Conservation (phyloP, 139 green algal genomes). For the Microglena sp. region DNA sequence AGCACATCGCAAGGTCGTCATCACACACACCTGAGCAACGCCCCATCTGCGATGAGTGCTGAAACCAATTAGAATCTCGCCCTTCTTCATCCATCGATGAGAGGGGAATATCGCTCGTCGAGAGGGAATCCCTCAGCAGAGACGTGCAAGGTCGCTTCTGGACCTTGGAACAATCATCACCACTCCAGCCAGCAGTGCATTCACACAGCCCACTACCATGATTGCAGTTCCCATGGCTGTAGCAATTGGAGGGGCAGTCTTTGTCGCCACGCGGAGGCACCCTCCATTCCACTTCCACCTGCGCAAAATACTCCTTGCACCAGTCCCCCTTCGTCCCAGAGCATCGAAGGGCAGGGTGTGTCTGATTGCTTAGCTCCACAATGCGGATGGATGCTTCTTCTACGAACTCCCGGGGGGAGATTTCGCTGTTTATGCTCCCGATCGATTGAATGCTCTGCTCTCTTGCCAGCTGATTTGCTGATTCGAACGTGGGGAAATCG, state of each 20-base stretch:
- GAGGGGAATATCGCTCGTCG: background rate
- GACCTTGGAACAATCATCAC: background rate
- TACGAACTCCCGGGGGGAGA: too few species aligned
- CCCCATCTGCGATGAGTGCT: background rate
- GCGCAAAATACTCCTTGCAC: background rate
- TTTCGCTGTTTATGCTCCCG: too few species aligned
- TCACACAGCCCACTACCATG: constrained; percentile 10
- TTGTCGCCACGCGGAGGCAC: background rate
- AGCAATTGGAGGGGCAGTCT: constrained; percentile 10
- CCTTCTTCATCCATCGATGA: constrained; percentile 3
- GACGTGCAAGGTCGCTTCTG: constrained; percentile 7
- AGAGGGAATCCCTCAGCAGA: background rate
- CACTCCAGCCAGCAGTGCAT: constrained; percentile 10
- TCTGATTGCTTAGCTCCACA: too few species aligned
- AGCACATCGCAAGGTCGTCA: constrained; percentile 35
- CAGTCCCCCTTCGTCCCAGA: background rate
- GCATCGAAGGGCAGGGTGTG: too few species aligned
- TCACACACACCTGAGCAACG: constrained; percentile 30
- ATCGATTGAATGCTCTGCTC: too few species aligned
- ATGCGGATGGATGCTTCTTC: too few species aligned
- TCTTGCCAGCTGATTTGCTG: too few species aligned
- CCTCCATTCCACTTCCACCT: constrained; percentile 10
- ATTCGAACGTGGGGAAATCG: too few species aligned
- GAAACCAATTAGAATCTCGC: background rate
- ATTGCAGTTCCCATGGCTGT: constrained; percentile 17